Evolutionary conservation across 305 asterid species (phyloP), one percentile per base, ranked within the genome.

Genomic region (Lippia alba): DNA sequence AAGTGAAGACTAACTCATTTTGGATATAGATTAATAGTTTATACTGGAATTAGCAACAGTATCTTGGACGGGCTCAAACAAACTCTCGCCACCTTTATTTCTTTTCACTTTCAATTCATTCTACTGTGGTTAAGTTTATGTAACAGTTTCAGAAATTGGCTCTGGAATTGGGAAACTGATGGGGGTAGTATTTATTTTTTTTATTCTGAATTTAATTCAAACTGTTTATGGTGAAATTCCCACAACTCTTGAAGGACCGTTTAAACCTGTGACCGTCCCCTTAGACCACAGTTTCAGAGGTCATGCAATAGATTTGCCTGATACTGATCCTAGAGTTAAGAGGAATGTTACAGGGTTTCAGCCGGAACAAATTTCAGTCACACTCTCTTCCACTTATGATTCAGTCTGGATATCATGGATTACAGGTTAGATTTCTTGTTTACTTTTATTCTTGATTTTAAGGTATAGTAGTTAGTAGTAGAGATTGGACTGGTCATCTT

Each of bases 381-480:
- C 97, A 46, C 91, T 94, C 66, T 94, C 99, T 69, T 82, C 92
- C 41, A 77, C 70, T 71, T 61, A 81, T 76, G 83, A 88, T 69
- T 91, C 99, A 10, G 83, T 89, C 59, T 94, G 99, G 99, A 76
- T 94, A 79, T 91, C 99, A 56, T 94, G 99, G 97, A 80, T 94
- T 55, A 88, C 99, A 74, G 99, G 99, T 93, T 76, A 6, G 40
- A 24, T 55, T 45, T 9, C 3, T 16, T 18, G 8, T 10, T 12
- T 44, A n/a, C 7, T 15, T 12, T 14, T 46, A 10, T 49, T 14
- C 6, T 49, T n/a, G 14, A 9, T 17, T 24, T 12, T 69, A 8
- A 36, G 9, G 41, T 36, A 8, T 58, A 61, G 30, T 24, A 11
- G 69, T 66, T 65, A 46, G 32, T 17, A 16, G 34, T 3, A 16